phyloP scores from a whole-genome alignment of 805 yeast genomes.

The Teunomyces stri region DNA sequence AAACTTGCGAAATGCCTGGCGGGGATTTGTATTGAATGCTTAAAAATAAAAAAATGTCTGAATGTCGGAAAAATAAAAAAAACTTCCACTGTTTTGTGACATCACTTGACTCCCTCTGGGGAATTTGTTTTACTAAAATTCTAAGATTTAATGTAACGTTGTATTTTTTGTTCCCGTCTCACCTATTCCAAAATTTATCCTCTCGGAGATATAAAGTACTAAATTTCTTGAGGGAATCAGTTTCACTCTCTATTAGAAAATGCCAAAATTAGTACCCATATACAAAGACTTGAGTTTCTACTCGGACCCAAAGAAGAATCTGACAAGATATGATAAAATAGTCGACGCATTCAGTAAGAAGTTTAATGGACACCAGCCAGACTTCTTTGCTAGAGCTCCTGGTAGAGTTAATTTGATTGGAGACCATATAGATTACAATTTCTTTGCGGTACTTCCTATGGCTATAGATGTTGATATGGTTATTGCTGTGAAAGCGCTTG shows the following conservation, averaged over 20 bases:
- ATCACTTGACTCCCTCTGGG: too few species aligned
- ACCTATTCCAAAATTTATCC: not conserved
- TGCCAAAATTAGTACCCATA: slow-evolving; percentile 27
- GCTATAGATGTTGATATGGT: slow-evolving; percentile 65
- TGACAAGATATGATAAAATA: slow-evolving; percentile 26
- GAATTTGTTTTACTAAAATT: too few species aligned
- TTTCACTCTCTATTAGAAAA: not conserved
- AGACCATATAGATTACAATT: slow-evolving; percentile 70
- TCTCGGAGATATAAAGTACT: not conserved
- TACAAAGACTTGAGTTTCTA: slow-evolving; percentile 35
- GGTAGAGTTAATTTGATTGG: slow-evolving; percentile 76
- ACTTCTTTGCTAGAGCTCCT: slow-evolving; percentile 61
- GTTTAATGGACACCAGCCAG: slow-evolving; percentile 31
- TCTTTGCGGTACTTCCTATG: slow-evolving; percentile 69
- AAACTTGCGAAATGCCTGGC: not conserved
- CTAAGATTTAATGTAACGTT: slow-evolving; percentile 5
- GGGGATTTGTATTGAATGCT: not conserved
- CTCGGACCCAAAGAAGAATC: slow-evolving; percentile 25
- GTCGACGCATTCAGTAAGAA: slow-evolving; percentile 17
- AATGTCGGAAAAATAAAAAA: not conserved
- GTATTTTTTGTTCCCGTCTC: not conserved
- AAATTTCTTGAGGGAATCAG: not conserved
- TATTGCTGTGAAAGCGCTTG: slow-evolving; percentile 42
- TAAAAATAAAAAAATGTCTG: not conserved
- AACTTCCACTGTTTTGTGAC: too few species aligned